Base-by-base conservation (phyloP, 257 asterid species). In the Solanum rostratum region DNA sequence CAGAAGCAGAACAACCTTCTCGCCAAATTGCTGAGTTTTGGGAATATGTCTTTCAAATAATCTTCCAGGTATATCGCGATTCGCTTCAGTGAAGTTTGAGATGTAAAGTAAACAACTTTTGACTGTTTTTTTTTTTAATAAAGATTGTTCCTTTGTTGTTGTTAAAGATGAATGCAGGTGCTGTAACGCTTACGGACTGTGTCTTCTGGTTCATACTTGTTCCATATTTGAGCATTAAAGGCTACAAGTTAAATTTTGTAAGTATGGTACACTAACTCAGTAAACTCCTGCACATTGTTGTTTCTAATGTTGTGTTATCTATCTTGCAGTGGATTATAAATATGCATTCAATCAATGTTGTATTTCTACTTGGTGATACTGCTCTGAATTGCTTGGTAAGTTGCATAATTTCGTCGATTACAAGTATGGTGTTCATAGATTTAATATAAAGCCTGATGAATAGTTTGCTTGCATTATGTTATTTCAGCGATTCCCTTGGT, bases 401-500 rank as follows among this genome's bases (percentile, higher is more conserved):
- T 84, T 3, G 22, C 84, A n/a, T 41, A 29, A 3, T 43, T 81
- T 29, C 6, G 3, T 41, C 1, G 46, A 81, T 50, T 60, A 27
- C 62, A 49, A 50, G 22, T 16, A 16, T 81, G 55, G 52, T 13
- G 16, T 22, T 39, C 46, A 30, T 39, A 37, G 41, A 57, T n/a
- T 30, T 37, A 0, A n/a, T 59, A 0, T 81, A 16, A 9, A n/a
- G 8, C 2, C 76, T 63, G 46, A 49, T 20, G 14, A 82, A 39
- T 12, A 59, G 53, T 41, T 71, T 27, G 10, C 16, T 46, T 39
- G 3, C 45, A 29, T 79, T 69, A 3, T 78, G 81, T 29, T 27
- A 60, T 63, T 94, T 87, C 98, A 96, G 99, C 88, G 97, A 83
- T 96, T 96, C 84, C 99, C 99, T 27, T 95, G 98, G 98, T 96